Conservation (phyloP, 768 basidiomycete species). For the Rhodotorula diobovata region DNA sequence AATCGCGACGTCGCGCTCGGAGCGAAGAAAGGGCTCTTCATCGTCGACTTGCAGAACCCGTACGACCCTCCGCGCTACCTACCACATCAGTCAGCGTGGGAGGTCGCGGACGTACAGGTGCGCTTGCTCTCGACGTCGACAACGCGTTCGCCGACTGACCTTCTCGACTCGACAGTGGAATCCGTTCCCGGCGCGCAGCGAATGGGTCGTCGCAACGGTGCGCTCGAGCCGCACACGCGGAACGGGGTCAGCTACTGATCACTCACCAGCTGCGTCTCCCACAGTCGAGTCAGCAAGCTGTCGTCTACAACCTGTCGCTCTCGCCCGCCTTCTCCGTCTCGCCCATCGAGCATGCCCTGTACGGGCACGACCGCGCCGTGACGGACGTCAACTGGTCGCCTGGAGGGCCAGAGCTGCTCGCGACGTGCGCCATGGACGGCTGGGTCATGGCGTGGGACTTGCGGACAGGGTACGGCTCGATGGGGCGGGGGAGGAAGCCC, state of each 20-base stretch:
- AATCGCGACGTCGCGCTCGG: conserved; percentile 85
- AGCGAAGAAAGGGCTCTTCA: conserved; percentile 84
- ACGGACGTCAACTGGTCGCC: conserved; percentile 99
- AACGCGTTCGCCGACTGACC: conserved; percentile 57
- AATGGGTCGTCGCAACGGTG: conserved; percentile 75
- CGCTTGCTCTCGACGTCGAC: neutral
- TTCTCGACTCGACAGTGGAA: conserved; percentile 60
- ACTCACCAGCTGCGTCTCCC: neutral
- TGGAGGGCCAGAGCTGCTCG: conserved; percentile 70
- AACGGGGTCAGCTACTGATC: neutral
- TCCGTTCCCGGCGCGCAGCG: conserved; percentile 66
- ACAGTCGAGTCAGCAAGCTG: conserved; percentile 71
- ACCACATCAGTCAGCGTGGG: conserved; percentile 94
- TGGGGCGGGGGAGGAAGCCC: conserved; percentile 59
- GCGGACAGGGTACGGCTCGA: conserved; percentile 58
- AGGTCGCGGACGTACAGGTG: conserved; percentile 55
- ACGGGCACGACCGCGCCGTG: conserved; percentile 87
- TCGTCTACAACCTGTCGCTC: conserved; percentile 85
- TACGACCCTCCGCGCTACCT: conserved; percentile 84
- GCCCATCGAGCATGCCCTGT: conserved; percentile 76
- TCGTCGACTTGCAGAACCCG: conserved; percentile 86
- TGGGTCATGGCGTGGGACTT: conserved; percentile 96
- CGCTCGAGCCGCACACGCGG: neutral
- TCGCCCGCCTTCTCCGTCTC: conserved; percentile 55
- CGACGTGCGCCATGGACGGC: conserved; percentile 86